Base-by-base conservation (phyloP, 2,329 filamentous ascomycete genomes). In the Cladophialophora carrionii region DNA sequence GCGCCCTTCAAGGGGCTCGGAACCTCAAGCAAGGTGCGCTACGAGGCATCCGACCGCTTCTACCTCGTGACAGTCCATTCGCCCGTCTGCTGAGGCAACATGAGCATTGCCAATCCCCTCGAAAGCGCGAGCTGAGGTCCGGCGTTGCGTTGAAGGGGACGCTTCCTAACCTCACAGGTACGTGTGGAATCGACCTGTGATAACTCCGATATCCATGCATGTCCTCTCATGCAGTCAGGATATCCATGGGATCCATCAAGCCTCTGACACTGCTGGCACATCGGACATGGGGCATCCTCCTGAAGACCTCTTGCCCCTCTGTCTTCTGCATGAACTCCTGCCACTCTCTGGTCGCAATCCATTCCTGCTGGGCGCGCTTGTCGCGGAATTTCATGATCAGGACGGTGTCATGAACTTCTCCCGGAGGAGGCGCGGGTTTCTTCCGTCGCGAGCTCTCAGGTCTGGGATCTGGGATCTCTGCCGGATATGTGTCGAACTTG, bases 261-360 rank as follows among this genome's bases (percentile, higher is more conserved):
- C 71, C 71, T 54, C 70, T 72, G 48, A 71, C 56, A 46, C 72
- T 74, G 59, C 69, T 68, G 41, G 72, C 72, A 71, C 73, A 74
- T 51, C 72, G 63, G 20, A 73, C 73, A 72, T 74, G 71, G 37
- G 72, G 73, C 55, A 73, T 68, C 41, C 70, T 56, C 24, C 72
- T 65, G 62, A 73, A 73, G 17, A 73, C 72, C 22, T 57, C 65
- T 22, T 73, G 68, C 12, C 68, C 64, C 51, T 72, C 69, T 20
- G 71, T 72, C 60, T 62, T 68, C 52, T 68, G 55, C 71, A 74
- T 73, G 48, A 74, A 74, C 17, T 71, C 69, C 62, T 73, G 65
- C 73, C 72, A 73, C 58, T 72, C 70, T 56, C 61, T 68, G 41
- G 68, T 71, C 20, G 61, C 62, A 63, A 70, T 63, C 71, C 72